Evolutionary conservation across 148 eudicot genomes (phyloP).

Genomic region (Oxyria digyna): DNA sequence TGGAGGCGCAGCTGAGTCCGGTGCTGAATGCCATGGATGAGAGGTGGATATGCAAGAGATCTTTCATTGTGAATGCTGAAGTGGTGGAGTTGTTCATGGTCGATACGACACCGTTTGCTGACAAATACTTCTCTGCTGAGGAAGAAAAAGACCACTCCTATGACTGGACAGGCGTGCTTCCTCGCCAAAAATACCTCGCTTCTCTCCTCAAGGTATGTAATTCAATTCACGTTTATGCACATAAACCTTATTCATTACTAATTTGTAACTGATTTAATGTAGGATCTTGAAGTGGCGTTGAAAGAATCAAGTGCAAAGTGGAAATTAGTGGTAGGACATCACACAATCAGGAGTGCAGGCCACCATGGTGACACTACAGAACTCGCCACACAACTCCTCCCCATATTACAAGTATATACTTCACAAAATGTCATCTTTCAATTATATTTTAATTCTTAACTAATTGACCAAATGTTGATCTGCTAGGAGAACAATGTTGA

Average conservation of each 20-base stretch:
- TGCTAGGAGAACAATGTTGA: slow-evolving; percentile 55
- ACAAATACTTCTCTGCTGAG: slow-evolving; percentile 35
- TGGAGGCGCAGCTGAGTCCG: slow-evolving; percentile 53
- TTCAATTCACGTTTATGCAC: too few relatives aligned
- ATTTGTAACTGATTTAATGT: too few relatives aligned
- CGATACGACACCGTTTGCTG: slow-evolving; percentile 70
- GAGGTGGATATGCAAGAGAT: slow-evolving; percentile 65
- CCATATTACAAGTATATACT: slow-evolving; percentile 31
- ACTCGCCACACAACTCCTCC: slow-evolving; percentile 59
- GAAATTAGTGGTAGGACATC: slow-evolving; percentile 92
- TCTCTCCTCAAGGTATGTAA: slow-evolving; percentile 33
- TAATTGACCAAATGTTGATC: background rate
- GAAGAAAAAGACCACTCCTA: slow-evolving; percentile 27
- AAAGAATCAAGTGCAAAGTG: slow-evolving; percentile 60
- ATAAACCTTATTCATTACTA: too few relatives aligned
- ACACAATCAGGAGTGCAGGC: slow-evolving; percentile 70
- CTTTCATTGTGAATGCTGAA: slow-evolving; percentile 50
- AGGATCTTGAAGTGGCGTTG: slow-evolving; percentile 33
- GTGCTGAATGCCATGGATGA: slow-evolving; percentile 33
- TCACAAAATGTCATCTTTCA: background rate
- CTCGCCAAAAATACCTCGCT: slow-evolving; percentile 32
- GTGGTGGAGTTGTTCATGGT: slow-evolving; percentile 70
- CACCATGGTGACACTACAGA: slow-evolving; percentile 71
- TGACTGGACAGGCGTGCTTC: slow-evolving; percentile 67
- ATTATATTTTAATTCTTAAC: too few relatives aligned